Conservation (phyloP, 257 asterid species). For the Phtheirospermum japonicum region DNA sequence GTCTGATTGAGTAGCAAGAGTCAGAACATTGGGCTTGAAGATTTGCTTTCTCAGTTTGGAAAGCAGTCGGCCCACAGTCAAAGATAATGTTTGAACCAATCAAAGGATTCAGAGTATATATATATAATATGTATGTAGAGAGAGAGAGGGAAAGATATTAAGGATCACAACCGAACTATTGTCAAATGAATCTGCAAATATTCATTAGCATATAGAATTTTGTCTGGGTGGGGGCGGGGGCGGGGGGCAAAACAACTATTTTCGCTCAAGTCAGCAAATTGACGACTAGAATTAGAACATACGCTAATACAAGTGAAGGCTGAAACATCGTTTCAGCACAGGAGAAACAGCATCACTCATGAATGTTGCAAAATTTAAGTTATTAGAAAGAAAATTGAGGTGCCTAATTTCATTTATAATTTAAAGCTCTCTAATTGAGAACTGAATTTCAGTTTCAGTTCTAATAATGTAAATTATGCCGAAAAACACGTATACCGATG, state of each 20-base stretch:
- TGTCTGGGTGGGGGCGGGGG: not conserved
- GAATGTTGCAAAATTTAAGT: not conserved
- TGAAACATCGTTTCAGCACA: not conserved
- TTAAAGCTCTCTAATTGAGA: not conserved
- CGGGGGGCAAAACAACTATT: not conserved
- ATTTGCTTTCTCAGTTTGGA: conserved; percentile 14
- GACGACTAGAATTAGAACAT: too few relatives aligned
- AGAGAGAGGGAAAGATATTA: too few relatives aligned
- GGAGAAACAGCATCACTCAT: not conserved
- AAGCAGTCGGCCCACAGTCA: not conserved
- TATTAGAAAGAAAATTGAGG: conserved; percentile 1
- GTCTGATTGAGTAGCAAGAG: conserved; percentile 46
- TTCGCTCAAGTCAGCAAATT: not conserved
- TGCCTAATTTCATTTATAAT: not conserved
- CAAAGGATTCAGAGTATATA: not conserved
- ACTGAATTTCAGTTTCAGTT: not conserved
- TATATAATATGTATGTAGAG: too few relatives aligned
- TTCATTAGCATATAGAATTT: conserved; percentile 20
- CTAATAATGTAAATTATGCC: not conserved
- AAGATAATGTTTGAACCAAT: not conserved
- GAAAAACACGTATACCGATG: not conserved
- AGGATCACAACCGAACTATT: conserved; percentile 6
- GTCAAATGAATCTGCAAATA: conserved; percentile 18
- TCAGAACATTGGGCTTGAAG: conserved; percentile 21
- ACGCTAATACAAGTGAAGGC: too few relatives aligned